These are phyloP conservation scores for Chamaecyparis obtusa DNA, from an alignment of 75 land plant species.

Conservation along the genomic window DNA sequence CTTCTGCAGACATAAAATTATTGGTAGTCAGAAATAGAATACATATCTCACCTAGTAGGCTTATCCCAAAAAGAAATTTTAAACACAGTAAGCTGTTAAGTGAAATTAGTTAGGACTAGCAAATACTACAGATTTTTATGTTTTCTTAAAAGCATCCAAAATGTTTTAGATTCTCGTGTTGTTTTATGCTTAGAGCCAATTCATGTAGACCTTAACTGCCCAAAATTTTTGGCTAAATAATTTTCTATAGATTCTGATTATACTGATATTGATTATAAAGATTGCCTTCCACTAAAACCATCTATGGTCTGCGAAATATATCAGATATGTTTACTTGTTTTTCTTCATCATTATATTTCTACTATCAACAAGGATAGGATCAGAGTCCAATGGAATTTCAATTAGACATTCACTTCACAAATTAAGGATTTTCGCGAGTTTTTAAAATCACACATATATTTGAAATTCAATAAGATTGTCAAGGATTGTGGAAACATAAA, in stretches of 20 bases:
- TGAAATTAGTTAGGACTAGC: background rate
- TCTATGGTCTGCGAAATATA: background rate
- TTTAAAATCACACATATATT: background rate
- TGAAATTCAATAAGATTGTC: no score
- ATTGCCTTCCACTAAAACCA: background rate
- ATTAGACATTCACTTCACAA: background rate
- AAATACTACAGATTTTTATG: background rate
- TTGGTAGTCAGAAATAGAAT: background rate
- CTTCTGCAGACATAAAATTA: constrained; percentile 38
- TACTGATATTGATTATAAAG: background rate
- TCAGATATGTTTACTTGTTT: background rate
- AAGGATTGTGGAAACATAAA: background rate
- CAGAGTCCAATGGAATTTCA: background rate
- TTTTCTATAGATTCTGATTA: background rate
- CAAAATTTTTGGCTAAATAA: background rate
- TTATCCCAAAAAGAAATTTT: background rate
- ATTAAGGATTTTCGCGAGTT: no score
- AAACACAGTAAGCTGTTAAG: background rate
- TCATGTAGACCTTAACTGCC: background rate
- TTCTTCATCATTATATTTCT: background rate
- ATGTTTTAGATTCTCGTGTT: background rate
- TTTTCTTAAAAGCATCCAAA: background rate
- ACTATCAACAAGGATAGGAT: background rate
- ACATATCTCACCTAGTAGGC: background rate
- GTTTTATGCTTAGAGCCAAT: background rate